Percentiles rank a stretch among this genome's conserved stretches.
These are phyloP conservation scores for Vigna unguiculata DNA, from an alignment of 306 rosid species.

Conservation along the genomic window DNA sequence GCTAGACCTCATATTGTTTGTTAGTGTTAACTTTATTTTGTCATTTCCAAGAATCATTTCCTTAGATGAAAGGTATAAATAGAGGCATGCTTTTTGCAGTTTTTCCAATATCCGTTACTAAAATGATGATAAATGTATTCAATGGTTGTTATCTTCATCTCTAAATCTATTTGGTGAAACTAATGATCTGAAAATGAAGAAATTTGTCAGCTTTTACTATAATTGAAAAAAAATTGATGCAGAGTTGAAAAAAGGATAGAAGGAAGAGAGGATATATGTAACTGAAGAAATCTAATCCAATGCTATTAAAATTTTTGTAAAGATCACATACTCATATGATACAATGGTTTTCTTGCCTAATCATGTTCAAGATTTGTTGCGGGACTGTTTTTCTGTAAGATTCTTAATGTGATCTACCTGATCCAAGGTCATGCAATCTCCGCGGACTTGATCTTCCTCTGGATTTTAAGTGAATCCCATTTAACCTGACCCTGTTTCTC, in stretches of 20 bases:
- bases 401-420: background rate
- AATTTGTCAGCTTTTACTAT: background rate
- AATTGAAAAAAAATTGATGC: background rate
- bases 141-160: constrained; percentile 15
- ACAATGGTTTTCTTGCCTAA: background rate
- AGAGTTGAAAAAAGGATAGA: background rate
- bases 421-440: background rate
- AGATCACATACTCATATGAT: background rate
- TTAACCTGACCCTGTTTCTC: background rate
- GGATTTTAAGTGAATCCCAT: background rate
- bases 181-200: constrained; percentile 27
- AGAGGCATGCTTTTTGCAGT: constrained; percentile 33
- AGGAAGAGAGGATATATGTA: background rate
- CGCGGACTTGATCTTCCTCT: background rate
- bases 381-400: background rate
- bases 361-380: background rate
- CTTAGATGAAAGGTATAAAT: constrained; percentile 19
- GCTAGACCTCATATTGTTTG: constrained; percentile 19
- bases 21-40: constrained; percentile 24
- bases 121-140: background rate
- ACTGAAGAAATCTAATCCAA: background rate
- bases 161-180: constrained; percentile 18
- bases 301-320: background rate
- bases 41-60: constrained; percentile 31
- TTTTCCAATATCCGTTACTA: background rate